These are phyloP conservation scores for Graphilbum fragrans DNA, from an alignment of 2,329 filamentous ascomycete genomes.

Conservation along the genomic window DNA sequence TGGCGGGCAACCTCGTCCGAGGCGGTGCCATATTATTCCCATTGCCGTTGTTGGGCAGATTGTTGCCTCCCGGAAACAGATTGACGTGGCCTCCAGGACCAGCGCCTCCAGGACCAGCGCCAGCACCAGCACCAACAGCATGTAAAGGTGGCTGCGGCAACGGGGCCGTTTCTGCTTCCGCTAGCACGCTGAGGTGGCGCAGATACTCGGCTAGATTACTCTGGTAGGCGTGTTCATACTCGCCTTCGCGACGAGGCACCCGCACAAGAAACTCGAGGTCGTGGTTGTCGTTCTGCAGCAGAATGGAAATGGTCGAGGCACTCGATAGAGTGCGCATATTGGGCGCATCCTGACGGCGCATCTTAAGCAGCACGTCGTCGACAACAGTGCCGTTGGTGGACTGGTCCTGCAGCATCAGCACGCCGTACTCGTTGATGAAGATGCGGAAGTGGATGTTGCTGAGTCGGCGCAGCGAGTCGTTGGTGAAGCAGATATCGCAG, in stretches of 20 bases:
- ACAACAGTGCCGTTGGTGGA: slow-evolving; percentile 95
- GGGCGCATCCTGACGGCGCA: slow-evolving; percentile 16
- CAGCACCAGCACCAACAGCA: slow-evolving; percentile 17
- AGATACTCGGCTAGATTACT: slow-evolving; percentile 61
- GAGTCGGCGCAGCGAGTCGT: slow-evolving; percentile 59
- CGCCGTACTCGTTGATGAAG: slow-evolving; percentile 73
- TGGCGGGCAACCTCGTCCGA: slow-evolving; percentile 12
- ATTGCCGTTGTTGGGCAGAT: no score
- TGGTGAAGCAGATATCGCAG: slow-evolving; percentile 60
- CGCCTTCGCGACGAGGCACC: slow-evolving; percentile 63
- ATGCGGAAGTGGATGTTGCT: slow-evolving; percentile 97
- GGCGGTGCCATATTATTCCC: slow-evolving; percentile 7
- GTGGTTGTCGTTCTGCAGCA: slow-evolving; percentile 33
- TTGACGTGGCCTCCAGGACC: slow-evolving; percentile 30
- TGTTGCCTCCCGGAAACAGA: slow-evolving; percentile 14
- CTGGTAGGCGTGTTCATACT: slow-evolving; percentile 51
- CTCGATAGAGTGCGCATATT: slow-evolving; percentile 51
- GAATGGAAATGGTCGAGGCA: slow-evolving; percentile 62
- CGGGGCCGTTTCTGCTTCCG: slow-evolving; percentile 15
- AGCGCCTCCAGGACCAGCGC: not conserved
- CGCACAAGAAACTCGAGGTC: slow-evolving; percentile 77
- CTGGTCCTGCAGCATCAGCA: slow-evolving; percentile 83
- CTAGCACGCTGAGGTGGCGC: slow-evolving; percentile 18
- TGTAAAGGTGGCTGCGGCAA: slow-evolving; percentile 14
- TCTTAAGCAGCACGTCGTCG: slow-evolving; percentile 54